Conservation (phyloP, 2,329 filamentous ascomycete species). For the Hypomyces rosellus region DNA sequence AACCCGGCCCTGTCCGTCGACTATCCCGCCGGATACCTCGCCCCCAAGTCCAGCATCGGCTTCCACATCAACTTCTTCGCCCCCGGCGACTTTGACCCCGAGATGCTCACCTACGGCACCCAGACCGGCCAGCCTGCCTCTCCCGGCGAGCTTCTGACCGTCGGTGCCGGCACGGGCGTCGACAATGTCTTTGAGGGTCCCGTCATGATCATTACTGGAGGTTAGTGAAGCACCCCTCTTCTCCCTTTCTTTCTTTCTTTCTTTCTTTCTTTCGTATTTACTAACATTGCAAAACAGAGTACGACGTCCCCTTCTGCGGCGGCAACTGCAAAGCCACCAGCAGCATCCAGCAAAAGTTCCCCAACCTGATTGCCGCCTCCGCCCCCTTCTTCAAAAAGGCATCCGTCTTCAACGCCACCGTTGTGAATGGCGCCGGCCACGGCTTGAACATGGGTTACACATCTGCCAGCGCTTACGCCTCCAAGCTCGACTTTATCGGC, state of each 20-base stretch:
- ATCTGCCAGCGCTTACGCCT: conserved; percentile 24
- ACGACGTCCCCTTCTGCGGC: conserved; percentile 54
- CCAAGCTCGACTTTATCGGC: conserved; percentile 33
- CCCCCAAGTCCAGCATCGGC: conserved; percentile 36
- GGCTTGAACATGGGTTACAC: conserved; percentile 43
- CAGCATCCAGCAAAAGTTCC: conserved; percentile 29
- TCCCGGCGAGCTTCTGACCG: conserved; percentile 52
- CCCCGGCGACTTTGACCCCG: conserved; percentile 49
- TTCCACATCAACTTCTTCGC: conserved; percentile 48
- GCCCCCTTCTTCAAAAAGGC: conserved; percentile 37
- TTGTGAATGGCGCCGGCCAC: conserved; percentile 47
- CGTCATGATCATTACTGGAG: conserved; percentile 53
- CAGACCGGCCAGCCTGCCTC: conserved; percentile 50
- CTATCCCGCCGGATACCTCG: conserved; percentile 48
- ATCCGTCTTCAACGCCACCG: conserved; percentile 43
- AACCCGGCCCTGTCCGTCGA: conserved; percentile 20
- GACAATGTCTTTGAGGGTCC: conserved; percentile 43
- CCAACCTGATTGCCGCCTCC: conserved; percentile 37
- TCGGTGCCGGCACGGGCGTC: conserved; percentile 33
- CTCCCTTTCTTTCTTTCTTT: too few species aligned
- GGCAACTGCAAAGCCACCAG: conserved; percentile 49
- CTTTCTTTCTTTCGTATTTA: too few species aligned
- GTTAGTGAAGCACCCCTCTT: conserved; percentile 22
- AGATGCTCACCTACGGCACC: conserved; percentile 40
- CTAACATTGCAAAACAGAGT: conserved; percentile 23